phyloP scores from a whole-genome alignment of 306 rosid genomes.

The Carpinus fangiana region DNA sequence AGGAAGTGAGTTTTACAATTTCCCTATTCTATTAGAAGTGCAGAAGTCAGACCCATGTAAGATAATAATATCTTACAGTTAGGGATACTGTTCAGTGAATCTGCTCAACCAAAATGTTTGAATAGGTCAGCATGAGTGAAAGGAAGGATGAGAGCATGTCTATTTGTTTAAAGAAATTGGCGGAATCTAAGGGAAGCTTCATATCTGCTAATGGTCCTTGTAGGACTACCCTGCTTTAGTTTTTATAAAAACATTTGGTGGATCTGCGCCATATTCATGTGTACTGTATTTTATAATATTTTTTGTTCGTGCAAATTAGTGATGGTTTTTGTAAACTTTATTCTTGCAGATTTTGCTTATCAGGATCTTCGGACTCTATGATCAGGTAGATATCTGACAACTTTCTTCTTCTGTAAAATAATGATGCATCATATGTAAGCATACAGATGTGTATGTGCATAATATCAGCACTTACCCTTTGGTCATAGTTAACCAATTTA shows the following conservation, averaged over 20 bases:
- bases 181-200: neutral
- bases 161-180: neutral
- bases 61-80: neutral
- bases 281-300: neutral
- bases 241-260: neutral
- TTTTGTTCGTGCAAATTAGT: slow-evolving; percentile 7
- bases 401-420: neutral
- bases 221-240: neutral
- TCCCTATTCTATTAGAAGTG: neutral
- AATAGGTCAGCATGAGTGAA: neutral
- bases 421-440: neutral
- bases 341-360: slow-evolving; percentile 79
- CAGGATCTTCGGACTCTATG: slow-evolving; percentile 99
- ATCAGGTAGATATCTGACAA: slow-evolving; percentile 62
- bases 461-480: slow-evolving; percentile 9
- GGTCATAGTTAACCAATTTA: slow-evolving; percentile 19
- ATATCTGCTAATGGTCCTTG: neutral
- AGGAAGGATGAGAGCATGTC: neutral
- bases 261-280: neutral
- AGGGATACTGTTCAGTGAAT: neutral
- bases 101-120: neutral
- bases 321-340: slow-evolving; percentile 22
- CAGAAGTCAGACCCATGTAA: neutral
- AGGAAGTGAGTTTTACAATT: neutral
- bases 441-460: neutral